Percentiles rank a stretch among this genome's conserved stretches.
Evolutionary conservation across 1,139 yeast genomes (phyloP).

Genomic region (Blastobotrys aristatus): DNA sequence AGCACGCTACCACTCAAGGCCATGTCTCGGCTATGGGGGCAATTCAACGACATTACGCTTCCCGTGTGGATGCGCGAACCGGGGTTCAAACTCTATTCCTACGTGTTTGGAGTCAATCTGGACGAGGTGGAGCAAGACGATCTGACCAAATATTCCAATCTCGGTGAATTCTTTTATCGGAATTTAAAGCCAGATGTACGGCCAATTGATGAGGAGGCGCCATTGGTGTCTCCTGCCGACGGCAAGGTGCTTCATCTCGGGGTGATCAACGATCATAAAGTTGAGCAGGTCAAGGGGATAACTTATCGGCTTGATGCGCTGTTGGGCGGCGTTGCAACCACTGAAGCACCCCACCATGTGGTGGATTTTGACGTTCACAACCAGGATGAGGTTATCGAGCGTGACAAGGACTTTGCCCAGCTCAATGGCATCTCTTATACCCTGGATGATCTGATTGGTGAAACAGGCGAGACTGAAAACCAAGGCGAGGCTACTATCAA

Average conservation of each 20-base stretch:
- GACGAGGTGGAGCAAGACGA: conserved; percentile 87
- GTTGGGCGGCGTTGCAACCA: conserved; percentile 49
- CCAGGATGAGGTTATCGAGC: conserved; percentile 43
- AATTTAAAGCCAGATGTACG: conserved; percentile 73
- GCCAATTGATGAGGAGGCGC: conserved; percentile 58
- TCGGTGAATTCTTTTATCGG: conserved; percentile 90
- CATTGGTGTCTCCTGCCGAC: conserved; percentile 85
- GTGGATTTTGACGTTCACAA: conserved; percentile 42
- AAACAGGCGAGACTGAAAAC: conserved; percentile 26
- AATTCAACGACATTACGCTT: conserved; percentile 70
- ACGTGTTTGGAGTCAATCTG: conserved; percentile 79
- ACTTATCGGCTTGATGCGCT: conserved; percentile 88
- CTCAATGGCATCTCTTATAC: conserved; percentile 72
- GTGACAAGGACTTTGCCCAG: conserved; percentile 74
- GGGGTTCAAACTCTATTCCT: conserved; percentile 71
- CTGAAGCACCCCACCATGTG: conserved; percentile 59
- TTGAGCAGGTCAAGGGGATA: conserved; percentile 96
- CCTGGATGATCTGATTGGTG: conserved; percentile 63
- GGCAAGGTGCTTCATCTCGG: conserved; percentile 89
- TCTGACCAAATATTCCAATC: conserved; percentile 64
- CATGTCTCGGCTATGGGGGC: conserved; percentile 91
- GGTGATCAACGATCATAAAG: conserved; percentile 62
- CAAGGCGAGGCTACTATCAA: conserved; percentile 34
- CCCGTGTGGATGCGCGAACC: conserved; percentile 90
- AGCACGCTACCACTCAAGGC: conserved; percentile 89